These are phyloP conservation scores for Sporothrix dimorphospora DNA, from an alignment of 2,329 filamentous ascomycete species.

Conservation along the genomic window DNA sequence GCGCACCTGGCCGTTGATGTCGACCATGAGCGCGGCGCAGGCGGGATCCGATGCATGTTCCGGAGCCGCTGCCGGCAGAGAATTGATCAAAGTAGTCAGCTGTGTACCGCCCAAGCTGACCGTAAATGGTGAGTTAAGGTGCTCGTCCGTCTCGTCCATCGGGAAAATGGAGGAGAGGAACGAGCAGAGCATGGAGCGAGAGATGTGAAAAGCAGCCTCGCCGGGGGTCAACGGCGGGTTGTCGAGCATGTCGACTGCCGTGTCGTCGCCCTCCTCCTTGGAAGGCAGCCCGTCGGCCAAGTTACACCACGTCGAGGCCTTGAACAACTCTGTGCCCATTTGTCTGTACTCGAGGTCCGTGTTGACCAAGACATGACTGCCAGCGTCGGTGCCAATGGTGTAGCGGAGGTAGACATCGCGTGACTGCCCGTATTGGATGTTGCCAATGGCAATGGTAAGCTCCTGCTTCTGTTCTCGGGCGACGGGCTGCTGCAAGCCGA, in stretches of 20 bases:
- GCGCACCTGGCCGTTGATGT: constrained; percentile 57
- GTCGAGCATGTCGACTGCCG: neutral
- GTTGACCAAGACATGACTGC: constrained; percentile 36
- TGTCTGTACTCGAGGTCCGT: constrained; percentile 44
- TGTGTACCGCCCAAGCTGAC: constrained; percentile 24
- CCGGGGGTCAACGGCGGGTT: constrained; percentile 37
- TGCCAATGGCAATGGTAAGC: constrained; percentile 51
- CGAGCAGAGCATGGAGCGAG: constrained; percentile 53
- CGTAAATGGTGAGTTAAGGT: constrained; percentile 33
- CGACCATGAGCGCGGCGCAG: constrained; percentile 53
- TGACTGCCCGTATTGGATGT: constrained; percentile 63
- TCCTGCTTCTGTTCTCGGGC: constrained; percentile 25
- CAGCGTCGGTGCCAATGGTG: constrained; percentile 33
- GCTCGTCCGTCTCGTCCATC: constrained; percentile 46
- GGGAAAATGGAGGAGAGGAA: constrained; percentile 53
- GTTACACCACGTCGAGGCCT: neutral
- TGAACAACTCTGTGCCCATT: constrained; percentile 33
- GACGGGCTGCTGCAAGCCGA: constrained; percentile 38
- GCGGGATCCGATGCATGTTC: constrained; percentile 39
- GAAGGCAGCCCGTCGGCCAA: neutral
- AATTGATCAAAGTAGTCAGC: constrained; percentile 13
- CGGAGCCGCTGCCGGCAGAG: constrained; percentile 20
- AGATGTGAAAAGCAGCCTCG: constrained; percentile 56
- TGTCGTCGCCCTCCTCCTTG: neutral
- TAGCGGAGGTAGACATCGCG: constrained; percentile 56